These are phyloP conservation scores for Arthrobotrys pseudoclavata DNA, from an alignment of 2,329 filamentous ascomycete species.

Conservation along the genomic window DNA sequence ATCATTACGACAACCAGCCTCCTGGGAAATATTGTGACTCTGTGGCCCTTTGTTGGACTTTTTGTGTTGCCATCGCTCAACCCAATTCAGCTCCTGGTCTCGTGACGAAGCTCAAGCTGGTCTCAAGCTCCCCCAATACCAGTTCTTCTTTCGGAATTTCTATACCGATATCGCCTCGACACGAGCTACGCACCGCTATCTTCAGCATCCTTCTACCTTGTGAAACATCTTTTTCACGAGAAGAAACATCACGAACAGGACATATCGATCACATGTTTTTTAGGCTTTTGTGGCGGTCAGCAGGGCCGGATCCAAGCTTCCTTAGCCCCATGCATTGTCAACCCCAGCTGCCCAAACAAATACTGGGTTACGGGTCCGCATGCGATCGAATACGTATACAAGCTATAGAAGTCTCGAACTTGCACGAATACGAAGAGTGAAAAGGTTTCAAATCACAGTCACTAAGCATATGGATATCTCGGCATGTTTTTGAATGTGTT, in stretches of 20 bases:
- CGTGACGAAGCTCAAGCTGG: constrained; percentile 25
- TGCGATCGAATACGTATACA: constrained; percentile 4
- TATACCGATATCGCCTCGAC: constrained; percentile 12
- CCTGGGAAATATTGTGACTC: too few relatives aligned
- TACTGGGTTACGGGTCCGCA: constrained; percentile 10
- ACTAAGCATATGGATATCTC: constrained; percentile 36
- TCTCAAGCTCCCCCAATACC: neutral
- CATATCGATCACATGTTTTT: constrained; percentile 13
- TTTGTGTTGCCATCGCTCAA: constrained; percentile 29
- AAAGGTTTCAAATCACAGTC: constrained; percentile 22
- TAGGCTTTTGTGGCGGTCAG: constrained; percentile 4
- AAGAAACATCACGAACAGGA: neutral
- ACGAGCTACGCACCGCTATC: constrained; percentile 4
- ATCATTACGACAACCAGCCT: neutral
- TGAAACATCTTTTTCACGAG: neutral
- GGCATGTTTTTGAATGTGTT: constrained; percentile 55
- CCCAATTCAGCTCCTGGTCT: constrained; percentile 16
- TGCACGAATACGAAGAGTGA: constrained; percentile 22
- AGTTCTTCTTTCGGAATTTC: neutral
- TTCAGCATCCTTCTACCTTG: neutral
- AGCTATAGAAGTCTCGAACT: neutral
- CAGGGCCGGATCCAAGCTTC: constrained; percentile 42
- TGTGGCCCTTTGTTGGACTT: constrained; percentile 41
- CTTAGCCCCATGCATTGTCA: constrained; percentile 44
- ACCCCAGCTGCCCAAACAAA: constrained; percentile 9